Evolutionary conservation across 2,329 filamentous ascomycete species (phyloP).

Genomic region (Neodidymelliopsis sp.): DNA sequence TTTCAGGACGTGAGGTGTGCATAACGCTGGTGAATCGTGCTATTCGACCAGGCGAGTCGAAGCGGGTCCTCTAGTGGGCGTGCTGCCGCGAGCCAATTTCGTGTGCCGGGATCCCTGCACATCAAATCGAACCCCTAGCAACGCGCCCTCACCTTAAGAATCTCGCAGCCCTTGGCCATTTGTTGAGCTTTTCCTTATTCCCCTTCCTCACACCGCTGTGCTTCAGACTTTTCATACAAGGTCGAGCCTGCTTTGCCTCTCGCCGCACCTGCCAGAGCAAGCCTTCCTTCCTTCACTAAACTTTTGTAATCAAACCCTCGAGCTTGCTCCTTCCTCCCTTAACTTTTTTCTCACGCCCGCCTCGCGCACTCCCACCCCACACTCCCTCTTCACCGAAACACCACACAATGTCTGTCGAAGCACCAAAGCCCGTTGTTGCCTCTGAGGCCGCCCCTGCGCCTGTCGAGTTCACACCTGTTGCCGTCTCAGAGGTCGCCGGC

Average conservation of each 20-base stretch:
- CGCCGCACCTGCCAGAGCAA: conserved; percentile 35
- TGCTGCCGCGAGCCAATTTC: conserved; percentile 46
- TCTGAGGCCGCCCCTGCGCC: conserved; percentile 46
- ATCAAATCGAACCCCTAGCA: conserved; percentile 44
- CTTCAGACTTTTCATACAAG: conserved; percentile 32
- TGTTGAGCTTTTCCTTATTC: conserved; percentile 37
- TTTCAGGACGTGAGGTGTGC: conserved; percentile 38
- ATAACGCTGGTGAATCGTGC: conserved; percentile 43
- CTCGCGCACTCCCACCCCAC: conserved; percentile 18
- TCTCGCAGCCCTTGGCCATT: conserved; percentile 39
- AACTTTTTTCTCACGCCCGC: conserved; percentile 12
- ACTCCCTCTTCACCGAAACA: conserved; percentile 16
- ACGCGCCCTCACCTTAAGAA: conserved; percentile 48
- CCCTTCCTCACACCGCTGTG: conserved; percentile 43
- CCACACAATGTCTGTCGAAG: conserved; percentile 70
- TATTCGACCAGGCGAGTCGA: conserved; percentile 34
- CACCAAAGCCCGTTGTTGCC: conserved; percentile 71
- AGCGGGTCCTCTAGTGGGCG: conserved; percentile 43
- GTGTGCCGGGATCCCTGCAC: conserved; percentile 39
- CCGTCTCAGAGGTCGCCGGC: conserved; percentile 53
- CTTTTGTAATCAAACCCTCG: conserved; percentile 44
- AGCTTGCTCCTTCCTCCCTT: conserved; percentile 27
- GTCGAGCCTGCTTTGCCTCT: conserved; percentile 40
- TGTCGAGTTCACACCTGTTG: conserved; percentile 46
- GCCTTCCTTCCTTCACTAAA: conserved; percentile 40